Percentiles rank a stretch among this genome's conserved stretches.
These are phyloP conservation scores for Jaltomata sinuosa DNA, from an alignment of 257 asterid genomes.

Conservation along the genomic window DNA sequence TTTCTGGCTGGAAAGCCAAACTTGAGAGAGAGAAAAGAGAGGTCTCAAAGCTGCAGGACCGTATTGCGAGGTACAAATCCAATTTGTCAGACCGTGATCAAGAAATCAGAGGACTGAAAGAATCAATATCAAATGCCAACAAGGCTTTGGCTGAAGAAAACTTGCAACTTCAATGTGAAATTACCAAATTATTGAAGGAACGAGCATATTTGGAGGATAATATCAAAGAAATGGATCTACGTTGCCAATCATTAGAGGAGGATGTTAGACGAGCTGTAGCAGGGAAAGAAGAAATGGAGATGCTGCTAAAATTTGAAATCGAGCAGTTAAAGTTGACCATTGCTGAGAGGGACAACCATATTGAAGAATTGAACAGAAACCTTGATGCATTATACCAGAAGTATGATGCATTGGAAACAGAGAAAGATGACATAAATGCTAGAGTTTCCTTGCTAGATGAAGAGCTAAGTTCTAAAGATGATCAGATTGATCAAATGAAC, in stretches of 20 bases:
- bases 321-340: slow-evolving; percentile 39
- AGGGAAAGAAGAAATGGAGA: slow-evolving; percentile 47
- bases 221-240: slow-evolving; percentile 56
- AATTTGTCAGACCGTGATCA: slow-evolving; percentile 74
- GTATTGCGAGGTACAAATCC: slow-evolving; percentile 55
- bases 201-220: slow-evolving; percentile 55
- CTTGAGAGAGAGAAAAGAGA: slow-evolving; percentile 62
- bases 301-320: slow-evolving; percentile 25
- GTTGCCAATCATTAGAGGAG: slow-evolving; percentile 66
- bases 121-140: slow-evolving; percentile 66
- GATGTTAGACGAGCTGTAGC: slow-evolving; percentile 50
- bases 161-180: slow-evolving; percentile 49
- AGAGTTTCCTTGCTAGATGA: slow-evolving; percentile 16
- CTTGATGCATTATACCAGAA: slow-evolving; percentile 23
- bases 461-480: slow-evolving; percentile 39
- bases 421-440: slow-evolving; percentile 28
- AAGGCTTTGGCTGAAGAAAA: slow-evolving; percentile 75
- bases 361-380: slow-evolving; percentile 31
- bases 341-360: slow-evolving; percentile 25
- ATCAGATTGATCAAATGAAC: slow-evolving; percentile 31
- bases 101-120: slow-evolving; percentile 71
- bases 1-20: slow-evolving; percentile 42
- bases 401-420: slow-evolving; percentile 15
- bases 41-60: slow-evolving; percentile 56
- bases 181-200: slow-evolving; percentile 41